These are phyloP conservation scores for Aureobasidium vineae DNA, from an alignment of 2,329 filamentous ascomycete species.

Conservation along the genomic window DNA sequence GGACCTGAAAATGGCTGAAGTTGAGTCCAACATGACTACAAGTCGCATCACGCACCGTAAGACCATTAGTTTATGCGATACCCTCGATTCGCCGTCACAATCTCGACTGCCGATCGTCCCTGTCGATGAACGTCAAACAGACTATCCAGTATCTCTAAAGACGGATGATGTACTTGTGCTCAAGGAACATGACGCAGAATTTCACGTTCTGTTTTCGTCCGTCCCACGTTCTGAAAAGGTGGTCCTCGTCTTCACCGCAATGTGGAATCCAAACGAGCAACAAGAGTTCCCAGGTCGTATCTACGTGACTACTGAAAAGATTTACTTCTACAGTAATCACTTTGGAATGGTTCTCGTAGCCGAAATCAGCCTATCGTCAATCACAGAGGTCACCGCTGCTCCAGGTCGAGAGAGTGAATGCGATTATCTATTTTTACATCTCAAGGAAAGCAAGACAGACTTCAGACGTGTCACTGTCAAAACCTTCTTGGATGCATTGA, in stretches of 20 bases:
- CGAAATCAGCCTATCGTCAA: slow-evolving; percentile 68
- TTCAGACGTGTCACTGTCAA: slow-evolving; percentile 81
- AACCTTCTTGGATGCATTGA: slow-evolving; percentile 84
- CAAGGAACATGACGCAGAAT: slow-evolving; percentile 82
- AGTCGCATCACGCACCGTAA: slow-evolving; percentile 49
- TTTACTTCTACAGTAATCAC: slow-evolving; percentile 97
- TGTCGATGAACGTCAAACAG: slow-evolving; percentile 62
- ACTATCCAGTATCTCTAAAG: slow-evolving; percentile 80
- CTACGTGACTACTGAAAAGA: slow-evolving; percentile 80
- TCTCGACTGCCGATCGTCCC: slow-evolving; percentile 19
- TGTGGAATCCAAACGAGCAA: slow-evolving; percentile 75
- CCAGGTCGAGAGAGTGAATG: slow-evolving; percentile 73
- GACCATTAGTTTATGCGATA: slow-evolving; percentile 47
- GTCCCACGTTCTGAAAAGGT: slow-evolving; percentile 75
- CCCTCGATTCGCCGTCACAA: slow-evolving; percentile 21
- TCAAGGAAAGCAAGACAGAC: slow-evolving; percentile 60
- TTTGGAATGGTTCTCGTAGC: slow-evolving; percentile 87
- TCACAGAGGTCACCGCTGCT: slow-evolving; percentile 85
- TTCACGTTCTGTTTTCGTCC: slow-evolving; percentile 83
- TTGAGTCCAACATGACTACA: slow-evolving; percentile 29
- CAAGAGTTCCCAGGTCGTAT: slow-evolving; percentile 80
- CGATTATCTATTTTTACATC: slow-evolving; percentile 86
- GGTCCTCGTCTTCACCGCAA: slow-evolving; percentile 87
- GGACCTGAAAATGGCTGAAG: slow-evolving; percentile 28
- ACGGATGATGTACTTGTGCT: slow-evolving; percentile 72